A percentile compares a stretch with the other conserved stretches of the same genome.
Conservation (phyloP, 768 basidiomycete genomes). For the Filobasidium floriforme region DNA sequence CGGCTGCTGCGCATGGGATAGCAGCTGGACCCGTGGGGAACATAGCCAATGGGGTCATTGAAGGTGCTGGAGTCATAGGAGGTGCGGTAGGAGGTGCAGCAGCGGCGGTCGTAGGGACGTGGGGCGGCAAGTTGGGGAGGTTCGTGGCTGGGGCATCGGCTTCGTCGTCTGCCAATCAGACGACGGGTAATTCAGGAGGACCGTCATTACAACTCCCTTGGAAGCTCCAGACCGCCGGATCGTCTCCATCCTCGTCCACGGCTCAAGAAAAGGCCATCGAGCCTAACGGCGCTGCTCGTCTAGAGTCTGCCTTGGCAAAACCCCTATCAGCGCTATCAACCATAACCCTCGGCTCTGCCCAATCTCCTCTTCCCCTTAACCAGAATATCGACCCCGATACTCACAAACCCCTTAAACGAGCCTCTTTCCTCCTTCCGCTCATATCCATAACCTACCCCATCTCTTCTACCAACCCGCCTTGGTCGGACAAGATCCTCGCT, state of each 20-base stretch:
- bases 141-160: constrained; percentile 27
- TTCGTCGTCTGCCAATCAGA: background rate
- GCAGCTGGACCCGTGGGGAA: constrained; percentile 12
- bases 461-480: constrained; percentile 72
- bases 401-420: constrained; percentile 64
- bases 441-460: constrained; percentile 86
- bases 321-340: background rate
- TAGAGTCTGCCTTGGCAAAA: background rate
- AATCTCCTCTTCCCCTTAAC: constrained; percentile 5
- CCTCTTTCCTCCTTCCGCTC: constrained; percentile 82
- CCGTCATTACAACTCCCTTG: constrained; percentile 1
- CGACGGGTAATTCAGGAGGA: background rate
- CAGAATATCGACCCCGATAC: background rate
- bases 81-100: constrained; percentile 20
- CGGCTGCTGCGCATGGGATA: constrained; percentile 7
- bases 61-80: constrained; percentile 13
- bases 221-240: constrained; percentile 9
- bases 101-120: constrained; percentile 27
- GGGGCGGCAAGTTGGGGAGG: constrained; percentile 36
- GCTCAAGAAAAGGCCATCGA: background rate
- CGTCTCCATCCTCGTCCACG: background rate
- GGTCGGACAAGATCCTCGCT: constrained; percentile 65
- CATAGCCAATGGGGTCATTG: constrained; percentile 16
- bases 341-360: background rate
- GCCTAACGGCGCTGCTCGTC: background rate